Evolutionary conservation across 441 rosid species (phyloP).

Genomic region (Raphanus hybrid): DNA sequence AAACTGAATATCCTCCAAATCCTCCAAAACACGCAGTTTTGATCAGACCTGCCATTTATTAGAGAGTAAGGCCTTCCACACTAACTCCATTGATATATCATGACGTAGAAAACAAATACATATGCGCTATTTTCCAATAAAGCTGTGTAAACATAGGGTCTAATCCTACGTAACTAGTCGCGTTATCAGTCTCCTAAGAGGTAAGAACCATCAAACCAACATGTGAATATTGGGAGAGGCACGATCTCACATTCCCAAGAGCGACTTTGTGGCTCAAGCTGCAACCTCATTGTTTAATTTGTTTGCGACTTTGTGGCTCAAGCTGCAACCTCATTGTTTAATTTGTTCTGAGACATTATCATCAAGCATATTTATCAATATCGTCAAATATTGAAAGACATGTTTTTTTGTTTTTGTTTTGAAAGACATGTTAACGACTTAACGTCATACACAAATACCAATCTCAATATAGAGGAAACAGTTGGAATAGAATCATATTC

Average conservation of each 20-base stretch:
- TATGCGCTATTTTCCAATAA: no score
- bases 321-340: not conserved
- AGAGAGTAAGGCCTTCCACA: not conserved
- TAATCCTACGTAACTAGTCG: no score
- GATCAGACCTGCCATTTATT: not conserved
- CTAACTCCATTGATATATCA: not conserved
- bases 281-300: not conserved
- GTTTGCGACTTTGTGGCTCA: not conserved
- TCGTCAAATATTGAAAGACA: conserved; percentile 26
- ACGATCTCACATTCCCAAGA: not conserved
- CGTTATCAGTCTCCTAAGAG: not conserved
- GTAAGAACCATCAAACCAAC: not conserved
- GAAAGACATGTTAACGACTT: conserved; percentile 24
- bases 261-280: not conserved
- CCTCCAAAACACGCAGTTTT: no score
- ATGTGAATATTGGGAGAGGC: not conserved
- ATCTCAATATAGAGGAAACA: conserved; percentile 1
- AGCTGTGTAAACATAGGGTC: no score
- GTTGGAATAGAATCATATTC: conserved; percentile 43
- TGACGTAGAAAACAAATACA: no score
- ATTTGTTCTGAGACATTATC: not conserved
- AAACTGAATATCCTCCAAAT: no score
- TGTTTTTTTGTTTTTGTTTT: not conserved
- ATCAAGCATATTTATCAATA: not conserved
- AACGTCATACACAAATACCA: conserved; percentile 21